Conservation (phyloP, 805 yeast genomes). For the Pichia deserticola region DNA sequence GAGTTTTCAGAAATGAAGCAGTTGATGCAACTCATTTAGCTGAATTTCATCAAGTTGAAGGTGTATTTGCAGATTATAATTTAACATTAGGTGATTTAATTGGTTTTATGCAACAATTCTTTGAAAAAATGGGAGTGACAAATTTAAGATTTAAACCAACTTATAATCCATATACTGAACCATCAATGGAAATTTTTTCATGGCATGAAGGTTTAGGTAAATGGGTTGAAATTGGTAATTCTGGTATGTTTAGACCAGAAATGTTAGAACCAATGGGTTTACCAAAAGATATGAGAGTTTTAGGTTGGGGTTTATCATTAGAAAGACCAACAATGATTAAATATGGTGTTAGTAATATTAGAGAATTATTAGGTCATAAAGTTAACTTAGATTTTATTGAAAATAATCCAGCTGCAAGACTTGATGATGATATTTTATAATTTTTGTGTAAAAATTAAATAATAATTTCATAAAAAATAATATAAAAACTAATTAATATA, state of each 20-base stretch:
- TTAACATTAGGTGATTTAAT: constrained; percentile 92
- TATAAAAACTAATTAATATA: not conserved
- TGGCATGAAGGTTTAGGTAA: constrained; percentile 90
- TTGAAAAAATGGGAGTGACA: constrained; percentile 93
- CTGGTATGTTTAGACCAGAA: constrained; percentile 99
- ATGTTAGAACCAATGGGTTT: constrained; percentile 98
- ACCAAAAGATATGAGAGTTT: constrained; percentile 86
- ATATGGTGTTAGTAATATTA: constrained; percentile 89
- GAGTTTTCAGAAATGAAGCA: constrained; percentile 99
- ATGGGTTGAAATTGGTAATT: constrained; percentile 99
- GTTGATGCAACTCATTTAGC: constrained; percentile 99
- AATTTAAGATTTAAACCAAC: constrained; percentile 97
- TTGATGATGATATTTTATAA: constrained; percentile 63
- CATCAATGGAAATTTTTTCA: constrained; percentile 94
- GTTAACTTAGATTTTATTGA: constrained; percentile 92
- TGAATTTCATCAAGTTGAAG: constrained; percentile 99
- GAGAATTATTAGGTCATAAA: constrained; percentile 96
- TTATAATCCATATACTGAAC: constrained; percentile 98
- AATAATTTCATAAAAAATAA: not conserved
- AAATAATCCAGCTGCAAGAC: constrained; percentile 94
- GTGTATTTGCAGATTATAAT: constrained; percentile 95
- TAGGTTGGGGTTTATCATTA: constrained; percentile 95
- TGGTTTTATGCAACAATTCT: constrained; percentile 97
- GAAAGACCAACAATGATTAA: constrained; percentile 99
- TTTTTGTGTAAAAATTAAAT: not conserved